Conservation (phyloP, 148 eudicot species). For the Drosera capensis region DNA sequence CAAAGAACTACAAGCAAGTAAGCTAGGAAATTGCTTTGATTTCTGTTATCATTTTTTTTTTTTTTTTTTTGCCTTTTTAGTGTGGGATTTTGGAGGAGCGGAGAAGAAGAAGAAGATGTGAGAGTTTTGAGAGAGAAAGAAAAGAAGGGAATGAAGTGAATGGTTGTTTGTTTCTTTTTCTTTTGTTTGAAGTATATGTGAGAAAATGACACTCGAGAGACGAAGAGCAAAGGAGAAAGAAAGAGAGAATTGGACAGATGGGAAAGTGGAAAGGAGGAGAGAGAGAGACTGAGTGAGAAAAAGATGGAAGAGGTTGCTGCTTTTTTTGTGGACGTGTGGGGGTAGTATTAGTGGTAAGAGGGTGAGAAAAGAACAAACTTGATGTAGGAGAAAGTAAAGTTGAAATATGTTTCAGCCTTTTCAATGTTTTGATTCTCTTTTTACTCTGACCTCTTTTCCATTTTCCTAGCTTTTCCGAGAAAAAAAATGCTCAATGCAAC, state of each 20-base stretch:
- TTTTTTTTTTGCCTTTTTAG: background rate
- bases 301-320: slow-evolving; percentile 2
- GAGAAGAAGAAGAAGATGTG: slow-evolving; percentile 8
- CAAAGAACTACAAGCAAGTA: background rate
- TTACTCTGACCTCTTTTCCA: too few relatives aligned
- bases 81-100: background rate
- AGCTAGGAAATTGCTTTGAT: background rate
- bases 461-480: too few relatives aligned
- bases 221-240: background rate
- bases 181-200: slow-evolving; percentile 78
- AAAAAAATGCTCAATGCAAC: too few relatives aligned
- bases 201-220: slow-evolving; percentile 73
- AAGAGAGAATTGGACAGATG: too few relatives aligned
- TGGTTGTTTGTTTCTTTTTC: slow-evolving; percentile 37
- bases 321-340: slow-evolving; percentile 57
- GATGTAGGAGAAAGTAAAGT: too few relatives aligned
- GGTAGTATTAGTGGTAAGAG: too few relatives aligned
- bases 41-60: background rate
- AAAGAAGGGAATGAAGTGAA: background rate
- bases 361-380: too few relatives aligned
- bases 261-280: slow-evolving; percentile 2
- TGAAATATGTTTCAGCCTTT: too few relatives aligned
- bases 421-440: too few relatives aligned
- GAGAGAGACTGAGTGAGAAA: background rate
- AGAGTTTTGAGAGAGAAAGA: slow-evolving; percentile 10